A percentile compares a stretch with the other conserved stretches of the same genome.
phyloP scores from a whole-genome alignment of 495 filamentous ascomycete genomes.

The Penicillium cataractarum region DNA sequence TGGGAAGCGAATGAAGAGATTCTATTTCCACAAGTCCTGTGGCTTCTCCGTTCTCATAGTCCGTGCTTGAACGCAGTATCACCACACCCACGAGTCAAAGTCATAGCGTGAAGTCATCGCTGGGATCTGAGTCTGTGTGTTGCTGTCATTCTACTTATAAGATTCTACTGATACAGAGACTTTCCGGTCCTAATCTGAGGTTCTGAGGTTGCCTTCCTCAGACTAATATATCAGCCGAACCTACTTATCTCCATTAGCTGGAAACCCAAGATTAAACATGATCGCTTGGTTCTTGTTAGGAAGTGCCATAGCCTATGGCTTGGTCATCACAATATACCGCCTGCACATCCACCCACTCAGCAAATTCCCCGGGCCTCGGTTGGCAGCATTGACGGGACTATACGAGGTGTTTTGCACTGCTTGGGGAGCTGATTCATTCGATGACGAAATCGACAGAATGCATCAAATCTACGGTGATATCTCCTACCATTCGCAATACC shows the following conservation, averaged over 20 bases:
- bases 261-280: constrained; percentile 12
- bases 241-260: background rate
- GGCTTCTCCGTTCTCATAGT: background rate
- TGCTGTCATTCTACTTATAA: background rate
- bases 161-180: no score
- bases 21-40: background rate
- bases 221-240: background rate
- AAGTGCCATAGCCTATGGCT: constrained; percentile 28
- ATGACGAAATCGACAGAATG: constrained; percentile 44
- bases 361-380: constrained; percentile 48
- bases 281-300: constrained; percentile 29
- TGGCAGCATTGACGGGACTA: constrained; percentile 46
- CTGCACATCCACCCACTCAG: constrained; percentile 44
- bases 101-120: background rate
- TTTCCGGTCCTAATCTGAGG: background rate
- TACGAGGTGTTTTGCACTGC: constrained; percentile 54
- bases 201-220: background rate
- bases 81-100: background rate
- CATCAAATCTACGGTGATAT: constrained; percentile 43
- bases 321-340: constrained; percentile 35
- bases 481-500: background rate
- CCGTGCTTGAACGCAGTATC: constrained; percentile 14
- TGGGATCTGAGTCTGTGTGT: background rate
- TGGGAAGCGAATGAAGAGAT: constrained; percentile 5
- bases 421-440: constrained; percentile 43